Percentiles rank a stretch among this genome's conserved stretches.
Evolutionary conservation across 75 land plant species (phyloP).

Genomic region (Pseudotsuga menziesii): DNA sequence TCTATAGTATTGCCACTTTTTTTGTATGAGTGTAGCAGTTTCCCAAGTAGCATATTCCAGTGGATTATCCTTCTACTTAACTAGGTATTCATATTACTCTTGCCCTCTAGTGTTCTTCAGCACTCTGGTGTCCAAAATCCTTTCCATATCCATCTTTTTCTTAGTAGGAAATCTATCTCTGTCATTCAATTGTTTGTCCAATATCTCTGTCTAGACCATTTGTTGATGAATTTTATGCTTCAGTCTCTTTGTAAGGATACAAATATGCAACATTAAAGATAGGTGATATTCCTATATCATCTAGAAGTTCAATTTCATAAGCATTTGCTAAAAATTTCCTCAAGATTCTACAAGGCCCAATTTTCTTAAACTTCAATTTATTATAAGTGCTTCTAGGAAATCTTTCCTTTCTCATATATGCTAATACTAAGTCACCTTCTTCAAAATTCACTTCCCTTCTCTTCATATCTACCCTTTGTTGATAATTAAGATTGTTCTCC

Average conservation of each 20-base stretch:
- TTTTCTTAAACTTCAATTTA: neutral
- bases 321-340: neutral
- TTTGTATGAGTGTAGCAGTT: no score
- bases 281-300: neutral
- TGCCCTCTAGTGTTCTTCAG: no score
- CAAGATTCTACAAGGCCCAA: neutral
- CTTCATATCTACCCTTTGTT: neutral
- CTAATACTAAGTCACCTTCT: neutral
- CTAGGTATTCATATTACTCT: no score
- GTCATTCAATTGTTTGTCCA: no score
- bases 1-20: no score
- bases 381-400: neutral
- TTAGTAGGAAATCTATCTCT: no score
- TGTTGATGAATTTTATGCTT: neutral
- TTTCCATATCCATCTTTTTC: no score
- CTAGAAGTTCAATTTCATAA: neutral
- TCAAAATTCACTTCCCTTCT: neutral
- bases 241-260: neutral
- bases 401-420: neutral
- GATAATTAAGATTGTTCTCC: neutral
- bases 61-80: no score
- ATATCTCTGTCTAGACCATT: no score
- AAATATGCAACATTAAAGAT: neutral
- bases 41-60: no score
- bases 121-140: no score